Percentiles rank a stretch among this genome's conserved stretches.
Conservation (phyloP, 106 monocot species). For the Dioscorea zingiberensis region DNA sequence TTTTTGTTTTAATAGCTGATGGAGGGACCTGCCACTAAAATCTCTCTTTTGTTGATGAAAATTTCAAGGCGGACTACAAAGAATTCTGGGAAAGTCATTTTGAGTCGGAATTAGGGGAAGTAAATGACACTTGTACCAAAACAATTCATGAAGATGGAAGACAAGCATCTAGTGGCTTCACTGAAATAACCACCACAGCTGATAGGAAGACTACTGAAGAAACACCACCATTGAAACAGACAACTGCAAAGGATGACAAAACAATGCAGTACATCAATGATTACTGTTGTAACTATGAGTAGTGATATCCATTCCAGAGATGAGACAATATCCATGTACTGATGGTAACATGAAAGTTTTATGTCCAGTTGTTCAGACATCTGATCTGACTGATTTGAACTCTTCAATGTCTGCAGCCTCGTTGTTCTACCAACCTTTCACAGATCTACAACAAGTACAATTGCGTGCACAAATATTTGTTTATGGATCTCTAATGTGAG, state of each 20-base stretch:
- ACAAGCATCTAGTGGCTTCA: constrained; percentile 1
- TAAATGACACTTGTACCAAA: neutral
- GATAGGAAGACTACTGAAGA: constrained; percentile 36
- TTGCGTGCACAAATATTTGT: constrained; percentile 94
- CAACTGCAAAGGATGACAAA: constrained; percentile 18
- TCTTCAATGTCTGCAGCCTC: constrained; percentile 31
- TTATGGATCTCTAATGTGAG: constrained; percentile 94
- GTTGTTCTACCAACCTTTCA: constrained; percentile 67
- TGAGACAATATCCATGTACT: constrained; percentile 16
- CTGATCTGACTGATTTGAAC: constrained; percentile 54
- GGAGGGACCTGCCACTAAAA: no score
- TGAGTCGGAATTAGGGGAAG: constrained; percentile 9
- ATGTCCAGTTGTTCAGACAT: constrained; percentile 28
- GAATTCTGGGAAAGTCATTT: constrained; percentile 14
- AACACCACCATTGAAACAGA: constrained; percentile 14
- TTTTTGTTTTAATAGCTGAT: no score
- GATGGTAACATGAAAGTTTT: constrained; percentile 19
- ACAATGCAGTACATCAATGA: constrained; percentile 6
- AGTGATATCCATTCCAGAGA: constrained; percentile 22
- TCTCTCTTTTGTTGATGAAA: neutral
- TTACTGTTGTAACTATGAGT: constrained; percentile 4
- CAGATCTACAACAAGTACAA: constrained; percentile 87
- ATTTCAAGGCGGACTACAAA: constrained; percentile 15
- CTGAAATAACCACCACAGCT: constrained; percentile 13
- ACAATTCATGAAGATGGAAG: constrained; percentile 17